Conservation (phyloP, 495 filamentous ascomycete species). For the Penicillium macrosclerotiorum region DNA sequence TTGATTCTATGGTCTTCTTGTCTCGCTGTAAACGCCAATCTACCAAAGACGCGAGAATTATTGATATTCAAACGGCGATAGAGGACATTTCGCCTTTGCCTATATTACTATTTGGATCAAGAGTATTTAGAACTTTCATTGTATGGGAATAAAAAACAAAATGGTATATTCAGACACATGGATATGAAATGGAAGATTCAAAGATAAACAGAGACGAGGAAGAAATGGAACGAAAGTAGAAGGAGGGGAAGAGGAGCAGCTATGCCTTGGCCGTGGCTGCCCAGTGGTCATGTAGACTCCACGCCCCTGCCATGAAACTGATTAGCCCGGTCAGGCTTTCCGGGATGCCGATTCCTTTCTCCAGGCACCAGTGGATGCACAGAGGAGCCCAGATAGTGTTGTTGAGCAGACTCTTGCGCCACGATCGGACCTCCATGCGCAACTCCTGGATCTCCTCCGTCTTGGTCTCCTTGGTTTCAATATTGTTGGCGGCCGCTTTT, state of each 20-base stretch:
- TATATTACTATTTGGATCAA: too few species aligned
- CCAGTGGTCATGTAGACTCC: constrained; percentile 41
- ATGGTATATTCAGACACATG: constrained; percentile 11
- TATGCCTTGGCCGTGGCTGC: constrained; percentile 27
- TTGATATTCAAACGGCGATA: too few species aligned
- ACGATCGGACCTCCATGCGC: constrained; percentile 42
- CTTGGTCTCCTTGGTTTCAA: constrained; percentile 22
- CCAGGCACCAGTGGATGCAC: constrained; percentile 78
- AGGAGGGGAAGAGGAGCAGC: constrained; percentile 1
- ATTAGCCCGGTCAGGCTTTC: constrained; percentile 64
- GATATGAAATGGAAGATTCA: too few species aligned
- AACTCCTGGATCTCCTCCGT: constrained; percentile 38
- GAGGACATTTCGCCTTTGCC: too few species aligned
- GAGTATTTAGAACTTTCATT: background rate
- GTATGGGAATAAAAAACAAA: constrained; percentile 3
- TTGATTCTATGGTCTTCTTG: too few species aligned
- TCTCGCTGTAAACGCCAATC: too few species aligned
- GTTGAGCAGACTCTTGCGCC: constrained; percentile 44
- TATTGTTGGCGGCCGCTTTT: constrained; percentile 12
- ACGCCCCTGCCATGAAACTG: constrained; percentile 57
- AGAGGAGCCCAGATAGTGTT: constrained; percentile 60
- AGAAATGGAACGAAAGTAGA: too few species aligned
- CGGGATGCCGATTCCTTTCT: constrained; percentile 67
- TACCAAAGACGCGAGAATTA: too few species aligned
- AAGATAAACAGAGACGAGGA: too few species aligned